A percentile compares a stretch with the other conserved stretches of the same genome.
Evolutionary conservation across 441 rosid genomes (phyloP).

Genomic region (Sinapis alba): DNA sequence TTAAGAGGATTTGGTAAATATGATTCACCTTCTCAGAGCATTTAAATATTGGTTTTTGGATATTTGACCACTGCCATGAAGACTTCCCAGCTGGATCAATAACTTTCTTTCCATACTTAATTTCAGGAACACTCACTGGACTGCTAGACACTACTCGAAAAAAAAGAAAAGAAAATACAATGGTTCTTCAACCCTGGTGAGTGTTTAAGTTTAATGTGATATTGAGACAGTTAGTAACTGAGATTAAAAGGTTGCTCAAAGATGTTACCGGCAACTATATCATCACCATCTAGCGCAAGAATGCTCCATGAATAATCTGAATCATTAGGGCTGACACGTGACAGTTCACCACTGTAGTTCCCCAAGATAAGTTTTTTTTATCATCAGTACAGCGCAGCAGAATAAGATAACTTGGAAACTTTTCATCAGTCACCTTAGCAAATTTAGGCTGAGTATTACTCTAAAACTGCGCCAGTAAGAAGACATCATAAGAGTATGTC

Average conservation of each 20-base stretch:
- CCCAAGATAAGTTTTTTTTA: constrained; percentile 3
- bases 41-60: constrained; percentile 54
- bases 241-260: constrained; percentile 22
- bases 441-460: constrained; percentile 70
- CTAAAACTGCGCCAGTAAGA: constrained; percentile 73
- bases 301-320: constrained; percentile 70
- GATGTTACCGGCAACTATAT: constrained; percentile 73
- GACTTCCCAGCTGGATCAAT: constrained; percentile 44
- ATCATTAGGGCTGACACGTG: constrained; percentile 68
- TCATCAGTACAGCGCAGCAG: constrained; percentile 22
- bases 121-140: constrained; percentile 70
- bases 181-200: constrained; percentile 21
- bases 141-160: constrained; percentile 75
- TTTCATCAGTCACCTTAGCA: constrained; percentile 53
- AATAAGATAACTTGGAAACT: background rate
- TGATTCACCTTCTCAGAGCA: constrained; percentile 65
- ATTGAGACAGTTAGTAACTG: background rate
- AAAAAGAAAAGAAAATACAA: background rate
- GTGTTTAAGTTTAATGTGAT: constrained; percentile 4
- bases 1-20: constrained; percentile 7
- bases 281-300: constrained; percentile 73
- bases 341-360: constrained; percentile 64
- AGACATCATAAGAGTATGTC: constrained; percentile 69
- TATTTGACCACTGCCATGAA: constrained; percentile 69
- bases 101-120: constrained; percentile 66